Conservation (phyloP, 2,329 filamentous ascomycete species). For the Neofusicoccum umdonicola region DNA sequence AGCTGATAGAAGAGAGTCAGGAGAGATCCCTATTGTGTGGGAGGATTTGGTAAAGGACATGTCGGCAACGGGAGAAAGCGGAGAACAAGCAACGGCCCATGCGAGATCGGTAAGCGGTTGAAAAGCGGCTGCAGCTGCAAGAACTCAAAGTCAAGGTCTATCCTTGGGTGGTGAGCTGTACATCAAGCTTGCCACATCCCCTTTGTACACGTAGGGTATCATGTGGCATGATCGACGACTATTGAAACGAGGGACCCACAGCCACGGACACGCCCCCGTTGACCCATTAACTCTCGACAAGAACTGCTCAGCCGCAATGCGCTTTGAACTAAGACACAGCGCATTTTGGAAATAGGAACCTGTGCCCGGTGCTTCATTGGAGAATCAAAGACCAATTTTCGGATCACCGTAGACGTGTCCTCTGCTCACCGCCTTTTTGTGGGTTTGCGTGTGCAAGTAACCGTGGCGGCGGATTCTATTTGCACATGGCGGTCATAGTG, state of each 20-base stretch:
- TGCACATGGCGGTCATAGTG: not conserved
- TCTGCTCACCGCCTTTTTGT: slow-evolving; percentile 6
- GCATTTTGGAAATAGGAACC: not conserved
- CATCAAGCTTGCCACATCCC: not conserved
- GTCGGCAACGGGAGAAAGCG: not conserved
- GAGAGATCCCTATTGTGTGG: not conserved
- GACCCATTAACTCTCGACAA: not conserved
- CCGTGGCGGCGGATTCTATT: not conserved
- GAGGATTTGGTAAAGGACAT: slow-evolving; percentile 9
- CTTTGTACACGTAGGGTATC: slow-evolving; percentile 14
- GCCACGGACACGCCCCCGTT: not conserved
- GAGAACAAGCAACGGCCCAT: not conserved
- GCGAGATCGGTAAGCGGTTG: not conserved
- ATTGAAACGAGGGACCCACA: slow-evolving; percentile 9
- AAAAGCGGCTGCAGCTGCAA: not conserved
- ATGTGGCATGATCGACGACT: slow-evolving; percentile 13
- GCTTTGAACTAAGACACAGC: not conserved
- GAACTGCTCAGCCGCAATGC: not conserved
- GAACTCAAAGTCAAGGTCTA: not conserved
- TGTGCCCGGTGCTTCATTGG: not conserved
- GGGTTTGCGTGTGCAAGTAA: not conserved
- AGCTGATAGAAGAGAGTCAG: not conserved
- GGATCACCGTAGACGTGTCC: not conserved
- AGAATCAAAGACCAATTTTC: not conserved
- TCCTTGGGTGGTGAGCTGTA: not conserved